phyloP scores from a whole-genome alignment of 306 rosid genomes.

The Lupinus albus region DNA sequence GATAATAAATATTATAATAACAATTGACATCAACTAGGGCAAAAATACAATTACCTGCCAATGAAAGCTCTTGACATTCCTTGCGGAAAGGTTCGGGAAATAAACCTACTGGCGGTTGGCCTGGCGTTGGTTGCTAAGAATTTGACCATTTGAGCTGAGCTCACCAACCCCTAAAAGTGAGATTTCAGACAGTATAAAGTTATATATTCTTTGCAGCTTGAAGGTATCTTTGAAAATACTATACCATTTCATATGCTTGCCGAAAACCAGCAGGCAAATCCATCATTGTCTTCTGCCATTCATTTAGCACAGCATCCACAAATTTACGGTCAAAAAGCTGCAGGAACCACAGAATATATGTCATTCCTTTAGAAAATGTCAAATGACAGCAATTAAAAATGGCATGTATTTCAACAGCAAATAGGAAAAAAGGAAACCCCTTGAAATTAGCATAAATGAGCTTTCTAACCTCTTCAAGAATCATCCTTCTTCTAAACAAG shows the following conservation, averaged over 20 bases:
- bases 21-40: conserved; percentile 2
- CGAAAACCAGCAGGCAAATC: conserved; percentile 99
- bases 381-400: conserved; percentile 37
- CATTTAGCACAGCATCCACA: conserved; percentile 88
- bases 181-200: conserved; percentile 44
- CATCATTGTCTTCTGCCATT: conserved; percentile 95
- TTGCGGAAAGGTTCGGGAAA: conserved; percentile 77
- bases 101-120: conserved; percentile 81
- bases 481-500: conserved; percentile 77
- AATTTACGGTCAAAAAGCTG: conserved; percentile 98
- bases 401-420: background rate
- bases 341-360: conserved; percentile 41
- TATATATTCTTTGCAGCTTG: conserved; percentile 27
- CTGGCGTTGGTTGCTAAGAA: conserved; percentile 84
- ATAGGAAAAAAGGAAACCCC: background rate
- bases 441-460: background rate
- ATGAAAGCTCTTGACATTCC: conserved; percentile 86
- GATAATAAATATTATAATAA: conserved; percentile 13
- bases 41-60: conserved; percentile 76
- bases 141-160: conserved; percentile 97
- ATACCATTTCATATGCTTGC: conserved; percentile 97
- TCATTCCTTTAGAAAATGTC: conserved; percentile 29
- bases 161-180: conserved; percentile 81
- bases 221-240: conserved; percentile 37
- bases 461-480: conserved; percentile 84